A percentile compares a stretch with the other conserved stretches of the same genome.
These are phyloP conservation scores for Pholiota microspora DNA, from an alignment of 768 basidiomycete species.

Conservation along the genomic window DNA sequence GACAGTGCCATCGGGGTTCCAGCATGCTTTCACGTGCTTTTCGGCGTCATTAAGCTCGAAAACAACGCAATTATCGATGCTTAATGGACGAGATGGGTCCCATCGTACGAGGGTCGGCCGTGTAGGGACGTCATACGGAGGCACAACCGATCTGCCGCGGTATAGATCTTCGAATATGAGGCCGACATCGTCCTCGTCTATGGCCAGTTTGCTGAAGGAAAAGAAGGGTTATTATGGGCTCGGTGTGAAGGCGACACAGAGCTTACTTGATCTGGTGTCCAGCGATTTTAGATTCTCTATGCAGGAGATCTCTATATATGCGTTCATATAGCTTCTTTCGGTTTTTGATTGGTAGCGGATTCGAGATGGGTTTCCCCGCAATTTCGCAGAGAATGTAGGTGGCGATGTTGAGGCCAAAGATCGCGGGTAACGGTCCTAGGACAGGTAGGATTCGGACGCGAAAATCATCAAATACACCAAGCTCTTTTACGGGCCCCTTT, in stretches of 20 bases:
- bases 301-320: slow-evolving; percentile 72
- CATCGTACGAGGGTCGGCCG: slow-evolving; percentile 80
- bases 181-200: slow-evolving; percentile 81
- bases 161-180: slow-evolving; percentile 87
- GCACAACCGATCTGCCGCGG: slow-evolving; percentile 73
- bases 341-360: slow-evolving; percentile 85
- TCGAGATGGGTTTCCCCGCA: slow-evolving; percentile 77
- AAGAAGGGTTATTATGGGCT: background rate
- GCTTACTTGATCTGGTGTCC: slow-evolving; percentile 59
- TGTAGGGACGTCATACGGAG: slow-evolving; percentile 72
- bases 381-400: slow-evolving; percentile 87
- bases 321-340: slow-evolving; percentile 82
- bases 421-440: slow-evolving; percentile 80
- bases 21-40: slow-evolving; percentile 54
- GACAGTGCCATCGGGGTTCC: slow-evolving; percentile 22
- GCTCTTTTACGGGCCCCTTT: slow-evolving; percentile 85
- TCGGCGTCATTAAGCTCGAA: slow-evolving; percentile 77
- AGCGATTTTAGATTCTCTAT: slow-evolving; percentile 68
- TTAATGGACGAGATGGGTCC: slow-evolving; percentile 64
- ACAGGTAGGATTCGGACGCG: slow-evolving; percentile 92
- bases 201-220: slow-evolving; percentile 59
- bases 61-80: slow-evolving; percentile 81
- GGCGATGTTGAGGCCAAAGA: slow-evolving; percentile 89
- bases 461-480: slow-evolving; percentile 90
- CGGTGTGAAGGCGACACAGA: slow-evolving; percentile 1